phyloP scores from a whole-genome alignment of 805 yeast genomes.

The Candida khao-thaluensis region DNA sequence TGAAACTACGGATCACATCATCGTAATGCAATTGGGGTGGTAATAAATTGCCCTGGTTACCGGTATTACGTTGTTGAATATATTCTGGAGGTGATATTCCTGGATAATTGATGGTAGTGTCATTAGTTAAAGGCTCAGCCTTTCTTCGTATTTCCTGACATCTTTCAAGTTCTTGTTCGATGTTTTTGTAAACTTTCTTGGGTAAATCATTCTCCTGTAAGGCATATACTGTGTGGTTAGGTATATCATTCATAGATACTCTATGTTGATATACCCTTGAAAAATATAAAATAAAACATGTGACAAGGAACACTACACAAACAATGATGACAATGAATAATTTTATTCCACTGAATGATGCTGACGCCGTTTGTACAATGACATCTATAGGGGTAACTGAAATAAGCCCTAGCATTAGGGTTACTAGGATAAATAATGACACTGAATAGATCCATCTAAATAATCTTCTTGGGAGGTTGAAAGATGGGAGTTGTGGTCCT shows the following conservation, averaged over 20 bases:
- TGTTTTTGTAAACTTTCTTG: constrained; percentile 20
- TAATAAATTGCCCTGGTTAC: constrained; percentile 19
- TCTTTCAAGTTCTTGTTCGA: constrained; percentile 24
- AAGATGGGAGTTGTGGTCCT: constrained; percentile 16
- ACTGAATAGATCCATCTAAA: constrained; percentile 30
- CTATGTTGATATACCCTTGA: constrained; percentile 59
- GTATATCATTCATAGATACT: constrained; percentile 69
- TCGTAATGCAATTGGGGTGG: constrained; percentile 42
- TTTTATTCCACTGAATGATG: constrained; percentile 66
- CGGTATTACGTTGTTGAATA: constrained; percentile 31
- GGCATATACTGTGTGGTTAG: constrained; percentile 59
- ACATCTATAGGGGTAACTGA: constrained; percentile 80
- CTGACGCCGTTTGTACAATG: constrained; percentile 53
- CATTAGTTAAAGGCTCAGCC: constrained; percentile 38
- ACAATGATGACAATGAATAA: constrained; percentile 78
- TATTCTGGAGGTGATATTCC: constrained; percentile 44
- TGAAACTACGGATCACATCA: constrained; percentile 57
- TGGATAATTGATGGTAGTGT: constrained; percentile 31
- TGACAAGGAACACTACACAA: constrained; percentile 56
- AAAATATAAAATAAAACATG: constrained; percentile 51
- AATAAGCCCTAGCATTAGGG: constrained; percentile 50
- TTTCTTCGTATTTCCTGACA: constrained; percentile 31
- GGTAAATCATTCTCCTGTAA: constrained; percentile 60
- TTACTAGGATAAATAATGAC: constrained; percentile 23
- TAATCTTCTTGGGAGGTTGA: constrained; percentile 20